A percentile compares a stretch with the other conserved stretches of the same genome.
Evolutionary conservation across 768 basidiomycete genomes (phyloP).

Genomic region (Mycena epipterygia): DNA sequence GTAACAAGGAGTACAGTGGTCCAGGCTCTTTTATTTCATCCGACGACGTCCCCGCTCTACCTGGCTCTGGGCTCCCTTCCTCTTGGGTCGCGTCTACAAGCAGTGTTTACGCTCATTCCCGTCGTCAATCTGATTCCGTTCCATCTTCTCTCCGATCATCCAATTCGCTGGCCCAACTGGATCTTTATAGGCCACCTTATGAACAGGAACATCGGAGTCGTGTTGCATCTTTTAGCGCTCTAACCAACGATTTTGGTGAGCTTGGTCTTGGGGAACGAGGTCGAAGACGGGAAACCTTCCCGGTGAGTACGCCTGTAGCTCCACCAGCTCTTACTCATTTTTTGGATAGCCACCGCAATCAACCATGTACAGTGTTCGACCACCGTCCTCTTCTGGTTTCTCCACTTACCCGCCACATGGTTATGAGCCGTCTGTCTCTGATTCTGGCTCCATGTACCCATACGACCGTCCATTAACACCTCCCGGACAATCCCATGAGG

Average conservation of each 20-base stretch:
- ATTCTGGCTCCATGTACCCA: constrained; percentile 46
- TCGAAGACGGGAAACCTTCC: constrained; percentile 69
- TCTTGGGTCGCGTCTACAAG: constrained; percentile 51
- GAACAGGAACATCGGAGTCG: constrained; percentile 61
- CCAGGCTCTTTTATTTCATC: constrained; percentile 81
- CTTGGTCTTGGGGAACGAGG: constrained; percentile 64
- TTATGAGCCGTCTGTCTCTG: constrained; percentile 56
- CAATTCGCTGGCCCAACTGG: constrained; percentile 69
- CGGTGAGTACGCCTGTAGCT: constrained; percentile 57
- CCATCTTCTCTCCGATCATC: constrained; percentile 75
- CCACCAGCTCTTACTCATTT: constrained; percentile 6
- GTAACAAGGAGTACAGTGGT: constrained; percentile 84
- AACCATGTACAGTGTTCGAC: constrained; percentile 26
- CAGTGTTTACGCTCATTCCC: constrained; percentile 52
- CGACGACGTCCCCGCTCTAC: constrained; percentile 49
- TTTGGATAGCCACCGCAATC: constrained; percentile 17
- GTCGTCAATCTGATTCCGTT: constrained; percentile 63
- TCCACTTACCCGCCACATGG: constrained; percentile 49
- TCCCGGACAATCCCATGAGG: constrained; percentile 49
- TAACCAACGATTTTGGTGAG: constrained; percentile 78
- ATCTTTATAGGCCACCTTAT: constrained; percentile 83
- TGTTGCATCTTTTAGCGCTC: constrained; percentile 60
- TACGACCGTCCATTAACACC: constrained; percentile 58
- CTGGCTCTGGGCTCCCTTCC: constrained; percentile 39
- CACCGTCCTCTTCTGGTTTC: constrained; percentile 25